These are phyloP conservation scores for Xylaria sp. DNA, from an alignment of 2,329 filamentous ascomycete species.

Conservation along the genomic window DNA sequence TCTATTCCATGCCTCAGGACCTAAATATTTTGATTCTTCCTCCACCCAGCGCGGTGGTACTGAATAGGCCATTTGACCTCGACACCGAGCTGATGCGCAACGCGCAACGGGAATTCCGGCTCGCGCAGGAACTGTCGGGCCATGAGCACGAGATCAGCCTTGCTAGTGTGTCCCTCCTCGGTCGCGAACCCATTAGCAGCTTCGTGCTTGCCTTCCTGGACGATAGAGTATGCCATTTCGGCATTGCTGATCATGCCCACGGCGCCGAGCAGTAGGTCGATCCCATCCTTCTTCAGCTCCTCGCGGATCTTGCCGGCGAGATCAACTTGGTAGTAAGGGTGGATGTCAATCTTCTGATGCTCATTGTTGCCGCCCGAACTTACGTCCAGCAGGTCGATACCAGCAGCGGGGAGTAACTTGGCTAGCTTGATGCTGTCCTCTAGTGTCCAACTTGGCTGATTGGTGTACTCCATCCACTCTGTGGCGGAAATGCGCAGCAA, in stretches of 20 bases:
- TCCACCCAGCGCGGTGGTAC: constrained; percentile 50
- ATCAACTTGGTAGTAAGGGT: constrained; percentile 74
- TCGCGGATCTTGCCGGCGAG: constrained; percentile 75
- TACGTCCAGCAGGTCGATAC: constrained; percentile 84
- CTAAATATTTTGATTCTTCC: constrained; percentile 38
- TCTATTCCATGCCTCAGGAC: neutral
- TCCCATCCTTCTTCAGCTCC: constrained; percentile 57
- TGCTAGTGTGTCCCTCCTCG: constrained; percentile 46
- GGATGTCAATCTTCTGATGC: constrained; percentile 63
- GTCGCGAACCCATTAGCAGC: neutral
- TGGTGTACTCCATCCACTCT: constrained; percentile 68
- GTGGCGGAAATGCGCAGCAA: constrained; percentile 70
- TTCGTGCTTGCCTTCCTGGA: constrained; percentile 50
- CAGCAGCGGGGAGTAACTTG: constrained; percentile 70
- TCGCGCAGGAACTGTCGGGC: constrained; percentile 83
- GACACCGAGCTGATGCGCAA: constrained; percentile 74
- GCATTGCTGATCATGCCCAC: constrained; percentile 77
- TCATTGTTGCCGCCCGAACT: constrained; percentile 75
- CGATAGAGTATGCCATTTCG: constrained; percentile 66
- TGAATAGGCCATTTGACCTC: constrained; percentile 76
- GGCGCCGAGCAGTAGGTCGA: constrained; percentile 68
- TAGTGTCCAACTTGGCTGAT: constrained; percentile 67
- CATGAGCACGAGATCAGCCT: constrained; percentile 74
- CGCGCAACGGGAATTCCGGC: constrained; percentile 76
- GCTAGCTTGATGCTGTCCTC: constrained; percentile 72